Base-by-base conservation (phyloP, 352 stramenopile genomes). In the Globisporangium megalacanthum region DNA sequence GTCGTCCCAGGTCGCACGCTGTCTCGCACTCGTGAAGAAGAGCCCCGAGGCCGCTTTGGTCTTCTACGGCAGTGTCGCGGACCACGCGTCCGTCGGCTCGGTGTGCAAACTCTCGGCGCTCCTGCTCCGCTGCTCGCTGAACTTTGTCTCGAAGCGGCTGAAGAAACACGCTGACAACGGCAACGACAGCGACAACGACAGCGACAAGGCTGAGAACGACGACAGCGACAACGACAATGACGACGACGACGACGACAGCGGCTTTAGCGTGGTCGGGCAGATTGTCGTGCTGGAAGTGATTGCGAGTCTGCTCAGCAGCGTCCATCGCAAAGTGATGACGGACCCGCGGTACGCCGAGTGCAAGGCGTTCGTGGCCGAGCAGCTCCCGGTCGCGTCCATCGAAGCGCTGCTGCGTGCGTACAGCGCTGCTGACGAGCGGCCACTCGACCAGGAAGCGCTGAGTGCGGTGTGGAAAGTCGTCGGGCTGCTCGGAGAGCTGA, bases 41-140 rank as follows among this genome's bases (percentile, higher is more conserved):
- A 80, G 92, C 52, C 80, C 83, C 0, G 79, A 89, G 47, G 83
- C 83, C 5, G 84, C 83, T 5, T 79, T 92, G 66, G 79, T 92
- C 7, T 95, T 95, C 53, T 95, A 93, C 56, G 72, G 77, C 0
- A 83, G 83, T 51, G 83, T 92, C 10, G 74, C 77, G 15, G 75
- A 92, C 13, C 77, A 90, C 39, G 72, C 79, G 3, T 93, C 85
- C 0, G 80, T 89, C 11, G 83, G 83, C 9, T 92, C 83, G 4
- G 78, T 95, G 10, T 95, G 85, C 63, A 95, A 95, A 47, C 56
- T 95, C 8, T 68, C 77, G 5, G 85, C 83, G 0, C 65, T 95
- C 4, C 58, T 95, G 33, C 74, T 90, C 52, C 81, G 79, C 3
- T 91, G 83, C 54, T 87, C 79, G 3, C 56, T 89, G 20, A 91